Evolutionary conservation across 2,329 filamentous ascomycete species (phyloP), one percentile per base, ranked within the genome.

Genomic region (Teratosphaeria gauchensis): DNA sequence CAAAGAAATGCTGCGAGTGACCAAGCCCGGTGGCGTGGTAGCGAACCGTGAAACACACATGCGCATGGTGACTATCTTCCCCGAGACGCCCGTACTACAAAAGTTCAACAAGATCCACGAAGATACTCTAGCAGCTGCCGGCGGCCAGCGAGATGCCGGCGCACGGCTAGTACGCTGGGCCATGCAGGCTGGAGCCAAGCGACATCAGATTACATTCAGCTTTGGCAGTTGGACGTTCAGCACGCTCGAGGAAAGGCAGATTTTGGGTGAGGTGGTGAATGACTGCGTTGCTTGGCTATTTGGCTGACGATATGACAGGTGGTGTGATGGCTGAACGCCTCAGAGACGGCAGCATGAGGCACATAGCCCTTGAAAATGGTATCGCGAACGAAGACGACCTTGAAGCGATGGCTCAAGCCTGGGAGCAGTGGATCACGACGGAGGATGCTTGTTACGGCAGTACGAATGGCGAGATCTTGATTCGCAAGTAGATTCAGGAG

Each of bases 1-100:
- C 59, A 69, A 71, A 24, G 80, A 83, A 64, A 82, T 85, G 79
- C 74, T 76, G 12, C 75, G 80, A 0, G 79, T 85, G 1, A 71
- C 75, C 24, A 82, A 80, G 64, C 69, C 71, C 5, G 80, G 79
- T 3, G 83, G 82, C 2, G 72, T 84, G 4, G 69, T 86, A 21
- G 82, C 80, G 0, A 68, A 70, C 1, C 70, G 78, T 0, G 80
- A 82, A 58, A 55, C 59, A 33, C 70, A 72, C 56, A 65, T 73
- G 32, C 72, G 73, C 1, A 72, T 71, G 35, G 76, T 72, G 70
- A 56, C 38, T 55, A 62, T 62, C 21, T 74, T 73, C 33, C 76
- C 76, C 0, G 69, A n/a, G 11, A 21, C 7, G 8, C 31, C 54
- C 6, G 28, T 42, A 21, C 21, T 21, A 12, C 32, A 19, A 71